phyloP scores from a whole-genome alignment of 192 early-diverging fungal genomes.

The Dissophora globulifera region DNA sequence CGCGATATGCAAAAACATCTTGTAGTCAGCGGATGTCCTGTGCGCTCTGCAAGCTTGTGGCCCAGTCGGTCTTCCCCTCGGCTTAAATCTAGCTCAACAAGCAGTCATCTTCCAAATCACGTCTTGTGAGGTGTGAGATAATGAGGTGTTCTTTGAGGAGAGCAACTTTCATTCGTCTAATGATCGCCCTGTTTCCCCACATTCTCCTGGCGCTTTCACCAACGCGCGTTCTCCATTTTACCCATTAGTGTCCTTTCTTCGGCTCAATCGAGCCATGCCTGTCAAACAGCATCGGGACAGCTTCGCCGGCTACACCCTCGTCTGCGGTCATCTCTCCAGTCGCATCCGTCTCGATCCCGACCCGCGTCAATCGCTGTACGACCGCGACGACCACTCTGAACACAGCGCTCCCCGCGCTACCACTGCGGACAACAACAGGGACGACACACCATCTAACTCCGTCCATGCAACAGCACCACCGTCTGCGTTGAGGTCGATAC shows the following conservation, averaged over 20 bases:
- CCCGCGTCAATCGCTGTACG: slow-evolving; percentile 7
- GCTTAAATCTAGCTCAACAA: no score
- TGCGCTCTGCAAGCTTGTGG: no score
- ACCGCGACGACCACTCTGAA: neutral
- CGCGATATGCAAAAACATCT: no score
- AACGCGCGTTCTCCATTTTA: no score
- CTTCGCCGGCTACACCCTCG: slow-evolving; percentile 15
- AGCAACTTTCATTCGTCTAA: no score
- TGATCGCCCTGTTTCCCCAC: no score
- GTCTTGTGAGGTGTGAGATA: no score
- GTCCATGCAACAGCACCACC: neutral
- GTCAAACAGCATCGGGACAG: neutral
- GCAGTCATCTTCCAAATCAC: no score
- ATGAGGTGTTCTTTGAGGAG: no score
- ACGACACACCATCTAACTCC: neutral
- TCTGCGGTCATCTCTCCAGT: slow-evolving; percentile 49
- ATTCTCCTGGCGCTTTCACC: no score
- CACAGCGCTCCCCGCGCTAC: neutral
- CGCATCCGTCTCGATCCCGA: slow-evolving; percentile 34
- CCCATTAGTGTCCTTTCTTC: neutral
- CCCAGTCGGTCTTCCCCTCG: no score
- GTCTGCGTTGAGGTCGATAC: slow-evolving; percentile 9
- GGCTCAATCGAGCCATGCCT: slow-evolving; percentile 13
- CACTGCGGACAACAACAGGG: neutral
- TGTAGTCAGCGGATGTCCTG: no score